These are phyloP conservation scores for Botrytis byssoidea DNA, from an alignment of 2,329 filamentous ascomycete genomes.

Conservation along the genomic window DNA sequence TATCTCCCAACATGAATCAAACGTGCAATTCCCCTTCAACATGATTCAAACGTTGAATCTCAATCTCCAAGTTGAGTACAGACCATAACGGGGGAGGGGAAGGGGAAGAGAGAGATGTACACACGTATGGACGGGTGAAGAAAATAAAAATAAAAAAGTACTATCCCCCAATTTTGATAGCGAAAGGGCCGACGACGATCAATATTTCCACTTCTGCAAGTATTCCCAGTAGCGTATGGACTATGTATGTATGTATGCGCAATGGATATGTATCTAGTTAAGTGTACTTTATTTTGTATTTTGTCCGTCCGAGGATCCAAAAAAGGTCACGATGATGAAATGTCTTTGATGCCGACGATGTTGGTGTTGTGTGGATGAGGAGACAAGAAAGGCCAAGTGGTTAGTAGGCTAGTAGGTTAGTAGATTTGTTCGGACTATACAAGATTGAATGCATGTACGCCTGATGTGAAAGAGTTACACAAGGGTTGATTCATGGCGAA, in stretches of 20 bases:
- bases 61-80: not conserved
- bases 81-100: not conserved
- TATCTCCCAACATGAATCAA: not conserved
- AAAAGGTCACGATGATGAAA: not conserved
- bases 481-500: not conserved
- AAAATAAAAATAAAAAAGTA: not conserved
- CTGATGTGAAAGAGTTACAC: not conserved
- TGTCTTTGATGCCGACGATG: not conserved
- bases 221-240: not conserved
- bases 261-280: not conserved
- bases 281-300: not conserved
- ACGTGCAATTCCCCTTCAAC: not conserved
- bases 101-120: not conserved
- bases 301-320: not conserved
- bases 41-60: not conserved
- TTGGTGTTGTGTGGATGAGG: not conserved
- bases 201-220: conserved; percentile 8
- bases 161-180: not conserved
- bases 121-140: not conserved
- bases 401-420: not conserved
- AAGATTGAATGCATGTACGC: not conserved
- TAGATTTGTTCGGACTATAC: not conserved
- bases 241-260: not conserved
- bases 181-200: conserved; percentile 11
- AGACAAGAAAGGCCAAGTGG: not conserved